Evolutionary conservation across 2,329 filamentous ascomycete genomes (phyloP).

Genomic region (Botrytis medusae): DNA sequence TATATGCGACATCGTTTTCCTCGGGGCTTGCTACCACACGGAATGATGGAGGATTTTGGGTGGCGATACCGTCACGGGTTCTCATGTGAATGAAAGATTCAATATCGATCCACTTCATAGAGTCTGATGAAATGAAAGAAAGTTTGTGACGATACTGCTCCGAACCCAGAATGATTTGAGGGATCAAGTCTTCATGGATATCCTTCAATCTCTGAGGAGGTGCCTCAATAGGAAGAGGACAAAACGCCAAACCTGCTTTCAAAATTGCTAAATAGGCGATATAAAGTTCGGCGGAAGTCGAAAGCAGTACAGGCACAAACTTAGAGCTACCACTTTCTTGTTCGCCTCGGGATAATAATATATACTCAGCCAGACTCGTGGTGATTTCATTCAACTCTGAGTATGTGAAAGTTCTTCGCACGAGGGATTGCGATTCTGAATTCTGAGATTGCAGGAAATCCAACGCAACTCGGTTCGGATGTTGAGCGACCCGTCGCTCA

Average conservation of each 20-base stretch:
- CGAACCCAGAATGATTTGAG: not conserved
- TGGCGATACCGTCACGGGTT: not conserved
- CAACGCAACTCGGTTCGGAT: slow-evolving; percentile 14
- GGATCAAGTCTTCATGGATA: not conserved
- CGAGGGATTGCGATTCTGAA: not conserved
- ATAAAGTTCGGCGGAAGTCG: slow-evolving; percentile 38
- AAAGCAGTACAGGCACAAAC: slow-evolving; percentile 11
- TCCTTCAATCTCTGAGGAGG: slow-evolving; percentile 4
- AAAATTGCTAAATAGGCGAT: slow-evolving; percentile 40
- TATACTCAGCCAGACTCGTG: slow-evolving; percentile 3
- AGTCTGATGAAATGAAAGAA: not conserved
- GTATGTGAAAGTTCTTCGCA: slow-evolving; percentile 9
- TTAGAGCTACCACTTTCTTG: not conserved
- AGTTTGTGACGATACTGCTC: slow-evolving; percentile 1
- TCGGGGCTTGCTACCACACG: not conserved
- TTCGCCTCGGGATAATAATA: not conserved
- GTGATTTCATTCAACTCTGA: slow-evolving; percentile 1
- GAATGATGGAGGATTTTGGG: not conserved
- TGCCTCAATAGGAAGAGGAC: slow-evolving; percentile 41
- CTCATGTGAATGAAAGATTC: slow-evolving; percentile 12
- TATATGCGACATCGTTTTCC: slow-evolving; percentile 18
- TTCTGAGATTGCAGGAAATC: slow-evolving; percentile 7
- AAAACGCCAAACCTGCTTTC: slow-evolving; percentile 40
- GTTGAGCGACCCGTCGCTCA: slow-evolving; percentile 2
- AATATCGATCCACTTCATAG: slow-evolving; percentile 8